Percentiles rank a stretch among this genome's conserved stretches.
These are phyloP conservation scores for Fraxinus xanthoxyloides DNA, from an alignment of 305 asterid genomes.

Conservation along the genomic window DNA sequence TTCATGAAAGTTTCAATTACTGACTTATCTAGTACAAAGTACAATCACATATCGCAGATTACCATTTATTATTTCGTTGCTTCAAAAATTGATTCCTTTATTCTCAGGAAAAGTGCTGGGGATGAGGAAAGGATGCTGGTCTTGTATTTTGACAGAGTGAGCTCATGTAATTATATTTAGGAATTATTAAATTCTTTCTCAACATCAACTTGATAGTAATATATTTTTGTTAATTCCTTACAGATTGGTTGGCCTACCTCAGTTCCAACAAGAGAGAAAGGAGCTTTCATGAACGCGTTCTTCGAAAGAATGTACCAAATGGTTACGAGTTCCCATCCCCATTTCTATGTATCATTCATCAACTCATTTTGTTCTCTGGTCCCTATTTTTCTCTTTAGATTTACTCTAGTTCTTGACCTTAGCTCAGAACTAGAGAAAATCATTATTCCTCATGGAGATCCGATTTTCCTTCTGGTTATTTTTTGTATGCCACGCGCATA, in stretches of 20 bases:
- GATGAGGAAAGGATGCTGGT: conserved; percentile 91
- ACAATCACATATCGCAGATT: neutral
- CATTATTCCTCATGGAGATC: neutral
- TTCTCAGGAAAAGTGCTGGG: conserved; percentile 77
- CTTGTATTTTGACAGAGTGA: conserved; percentile 80
- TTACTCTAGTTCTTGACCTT: neutral
- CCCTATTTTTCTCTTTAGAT: neutral
- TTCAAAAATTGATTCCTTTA: conserved; percentile 18
- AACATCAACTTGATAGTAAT: neutral
- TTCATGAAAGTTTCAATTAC: neutral
- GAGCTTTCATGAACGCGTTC: conserved; percentile 64
- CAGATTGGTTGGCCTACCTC: conserved; percentile 99
- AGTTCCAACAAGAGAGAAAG: conserved; percentile 85
- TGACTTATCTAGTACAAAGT: neutral
- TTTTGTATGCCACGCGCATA: neutral
- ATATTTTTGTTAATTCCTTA: neutral
- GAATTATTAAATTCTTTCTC: neutral
- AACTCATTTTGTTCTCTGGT: neutral
- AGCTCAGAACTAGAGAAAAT: neutral
- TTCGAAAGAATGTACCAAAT: conserved; percentile 67
- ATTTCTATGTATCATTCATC: neutral
- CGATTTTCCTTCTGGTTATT: neutral
- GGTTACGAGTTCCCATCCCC: conserved; percentile 5
- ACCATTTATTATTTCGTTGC: neutral
- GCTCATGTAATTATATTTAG: conserved; percentile 24